phyloP scores from a whole-genome alignment of 2,329 filamentous ascomycete species.

The Hymenoscyphus fructigenus region DNA sequence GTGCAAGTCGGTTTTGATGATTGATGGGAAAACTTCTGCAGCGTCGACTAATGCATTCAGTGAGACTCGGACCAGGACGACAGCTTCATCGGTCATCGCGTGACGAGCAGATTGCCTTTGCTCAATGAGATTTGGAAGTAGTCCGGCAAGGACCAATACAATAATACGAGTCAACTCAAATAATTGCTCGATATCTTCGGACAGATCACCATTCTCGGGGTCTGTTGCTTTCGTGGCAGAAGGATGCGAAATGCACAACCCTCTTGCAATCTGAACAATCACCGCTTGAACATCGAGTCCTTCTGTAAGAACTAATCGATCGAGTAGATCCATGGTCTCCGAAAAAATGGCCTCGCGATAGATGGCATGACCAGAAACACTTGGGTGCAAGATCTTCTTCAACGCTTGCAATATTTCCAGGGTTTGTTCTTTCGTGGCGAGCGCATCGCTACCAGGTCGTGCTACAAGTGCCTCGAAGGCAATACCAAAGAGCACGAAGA shows the following conservation, averaged over 20 bases:
- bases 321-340: constrained; percentile 94
- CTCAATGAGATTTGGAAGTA: constrained; percentile 79
- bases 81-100: constrained; percentile 82
- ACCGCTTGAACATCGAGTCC: constrained; percentile 84
- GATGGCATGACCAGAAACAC: constrained; percentile 93
- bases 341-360: constrained; percentile 95
- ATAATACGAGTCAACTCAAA: constrained; percentile 97
- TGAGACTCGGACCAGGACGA: constrained; percentile 74
- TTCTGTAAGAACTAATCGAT: constrained; percentile 89
- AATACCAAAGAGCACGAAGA: constrained; percentile 95
- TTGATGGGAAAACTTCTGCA: constrained; percentile 90
- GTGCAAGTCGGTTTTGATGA: constrained; percentile 95
- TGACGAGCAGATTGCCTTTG: constrained; percentile 61
- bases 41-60: constrained; percentile 90
- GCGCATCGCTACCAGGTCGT: constrained; percentile 64
- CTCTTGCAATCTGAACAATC: constrained; percentile 91
- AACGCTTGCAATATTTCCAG: constrained; percentile 86
- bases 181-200: constrained; percentile 95
- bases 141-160: constrained; percentile 82
- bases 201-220: constrained; percentile 73
- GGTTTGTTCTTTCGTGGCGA: constrained; percentile 74
- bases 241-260: constrained; percentile 86
- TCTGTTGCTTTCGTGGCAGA: constrained; percentile 72
- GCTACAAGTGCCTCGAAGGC: constrained; percentile 94
- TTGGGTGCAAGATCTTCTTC: constrained; percentile 91